These are phyloP conservation scores for Colletotrichum destructivum DNA, from an alignment of 2,329 filamentous ascomycete species.

Conservation along the genomic window DNA sequence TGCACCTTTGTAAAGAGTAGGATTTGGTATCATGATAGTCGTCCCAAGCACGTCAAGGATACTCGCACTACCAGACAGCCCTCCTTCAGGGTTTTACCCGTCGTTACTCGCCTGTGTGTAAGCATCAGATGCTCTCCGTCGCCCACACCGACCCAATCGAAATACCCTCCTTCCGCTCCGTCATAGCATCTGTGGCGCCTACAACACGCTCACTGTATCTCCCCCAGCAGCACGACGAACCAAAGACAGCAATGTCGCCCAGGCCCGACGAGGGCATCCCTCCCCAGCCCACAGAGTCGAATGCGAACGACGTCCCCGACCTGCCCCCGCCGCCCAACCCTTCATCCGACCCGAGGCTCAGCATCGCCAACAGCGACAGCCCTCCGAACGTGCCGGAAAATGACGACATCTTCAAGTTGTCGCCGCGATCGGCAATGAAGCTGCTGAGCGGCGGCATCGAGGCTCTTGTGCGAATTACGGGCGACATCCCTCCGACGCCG, in stretches of 20 bases:
- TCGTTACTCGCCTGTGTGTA: not conserved
- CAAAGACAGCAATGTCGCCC: constrained; percentile 20
- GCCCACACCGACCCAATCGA: constrained; percentile 8
- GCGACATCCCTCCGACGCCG: constrained; percentile 86
- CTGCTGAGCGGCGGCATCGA: constrained; percentile 82
- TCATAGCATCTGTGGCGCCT: constrained; percentile 12
- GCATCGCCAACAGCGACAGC: constrained; percentile 45
- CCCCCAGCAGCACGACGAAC: constrained; percentile 13
- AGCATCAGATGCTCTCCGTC: constrained; percentile 21
- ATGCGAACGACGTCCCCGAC: constrained; percentile 48
- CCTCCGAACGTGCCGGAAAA: constrained; percentile 51
- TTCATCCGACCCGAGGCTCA: constrained; percentile 55
- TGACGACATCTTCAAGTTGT: constrained; percentile 81
- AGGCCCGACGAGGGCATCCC: constrained; percentile 41
- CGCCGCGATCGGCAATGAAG: constrained; percentile 82
- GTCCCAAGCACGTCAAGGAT: constrained; percentile 18
- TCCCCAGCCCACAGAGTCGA: constrained; percentile 38
- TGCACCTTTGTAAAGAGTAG: constrained; percentile 11
- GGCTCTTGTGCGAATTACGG: constrained; percentile 78
- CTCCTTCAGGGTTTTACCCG: not conserved
- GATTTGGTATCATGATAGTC: constrained; percentile 33
- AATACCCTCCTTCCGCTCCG: not conserved
- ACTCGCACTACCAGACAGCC: constrained; percentile 25
- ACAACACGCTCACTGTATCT: constrained; percentile 7
- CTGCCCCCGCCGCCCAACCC: constrained; percentile 62